Base-by-base conservation (phyloP, 371 early-diverging fungal genomes). In the Basidiobolus meristosporus region DNA sequence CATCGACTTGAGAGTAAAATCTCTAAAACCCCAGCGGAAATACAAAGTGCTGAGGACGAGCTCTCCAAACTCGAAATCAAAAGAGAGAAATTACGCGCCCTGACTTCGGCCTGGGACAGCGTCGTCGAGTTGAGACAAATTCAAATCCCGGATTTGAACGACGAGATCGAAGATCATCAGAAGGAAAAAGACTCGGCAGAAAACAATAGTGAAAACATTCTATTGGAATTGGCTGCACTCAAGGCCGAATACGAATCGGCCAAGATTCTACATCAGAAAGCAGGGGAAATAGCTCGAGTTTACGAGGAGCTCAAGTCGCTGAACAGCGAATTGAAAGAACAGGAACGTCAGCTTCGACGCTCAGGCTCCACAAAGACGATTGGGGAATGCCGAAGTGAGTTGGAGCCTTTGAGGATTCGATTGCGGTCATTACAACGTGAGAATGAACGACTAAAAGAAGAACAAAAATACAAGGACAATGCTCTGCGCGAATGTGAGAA, bases 371-470 rank as follows among this genome's bases (percentile, higher is more conserved):
- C 60, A 7, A 68, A 71, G 39, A 82, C 78, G 0, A 44, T 71
- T 3, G 63, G 64, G 2, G 82, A 83, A 22, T 65, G 73, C 23
- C 80, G 78, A 46, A 51, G 50, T 12, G 80, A 83, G 39, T 46
- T 68, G 7, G 70, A 68, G 12, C 44, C 45, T 3, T 40, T 70
- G 2, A 57, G 67, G 39, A 48, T 53, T 0, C 56, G 66, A 46
- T 62, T 64, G 56, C 31, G 21, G 12, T 18, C 18, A 10, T 12
- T 36, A 20, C 26, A 16, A 12, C 30, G 20, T 42, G n/a, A n/a
- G n/a, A n/a, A n/a, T n/a, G n/a, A n/a, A n/a, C n/a, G n/a, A n/a
- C n/a, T n/a, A n/a, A n/a, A n/a, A n/a, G n/a, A n/a, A n/a, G n/a
- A n/a, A n/a, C n/a, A n/a, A n/a, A n/a, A n/a, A n/a, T n/a, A n/a